Base-by-base conservation (phyloP, 768 basidiomycete species). In the Pleurotus eryngii region DNA sequence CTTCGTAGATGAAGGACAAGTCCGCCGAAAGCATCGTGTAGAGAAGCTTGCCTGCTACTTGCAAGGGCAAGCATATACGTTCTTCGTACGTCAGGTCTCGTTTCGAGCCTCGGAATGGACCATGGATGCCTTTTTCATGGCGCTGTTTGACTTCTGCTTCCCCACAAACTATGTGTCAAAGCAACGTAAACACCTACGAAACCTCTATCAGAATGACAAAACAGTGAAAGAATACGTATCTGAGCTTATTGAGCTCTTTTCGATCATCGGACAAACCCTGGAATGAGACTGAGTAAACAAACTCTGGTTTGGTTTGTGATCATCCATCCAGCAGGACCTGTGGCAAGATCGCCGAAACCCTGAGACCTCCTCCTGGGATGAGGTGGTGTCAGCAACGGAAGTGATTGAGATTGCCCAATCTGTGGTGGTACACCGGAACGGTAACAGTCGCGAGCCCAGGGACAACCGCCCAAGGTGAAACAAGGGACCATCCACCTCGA, bases 131-230 rank as follows among this genome's bases (percentile, higher is more conserved):
- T 75, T 76, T 56, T 74, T 74, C 48, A 15, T 50, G 3, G 67
- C 64, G 27, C 15, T 76, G n/a, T 75, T 72, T 53, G 63, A 74
- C 18, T 70, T 71, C 24, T 74, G 74, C 27, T 76, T 76, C 61
- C 74, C 74, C 0, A 46, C 65, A 0, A 61, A 72, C 39, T 73
- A n/a, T 5, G n/a, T 43, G n/a, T 20, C 15, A 2, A n/a, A 20
- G 20, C 15, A n/a, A n/a, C 38, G 65, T 0, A 57, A 67, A 5
- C 66, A 68, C 15, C 59, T 78, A 0, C 43, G 61, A 1, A 30
- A 45, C 0, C 60, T 55, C 6, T 54, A 46, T 1, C 76, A 78
- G 47, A 57, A 63, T 3, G 50, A 65, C 39, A 64, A 63, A 8
- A 63, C 60, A 0, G 70, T 78, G 0, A 55, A 63, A 0, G 68